Percentiles rank a stretch among this genome's conserved stretches.
Evolutionary conservation across 352 stramenopile species (phyloP).

Genomic region (Globisporangium megalacanthum): DNA sequence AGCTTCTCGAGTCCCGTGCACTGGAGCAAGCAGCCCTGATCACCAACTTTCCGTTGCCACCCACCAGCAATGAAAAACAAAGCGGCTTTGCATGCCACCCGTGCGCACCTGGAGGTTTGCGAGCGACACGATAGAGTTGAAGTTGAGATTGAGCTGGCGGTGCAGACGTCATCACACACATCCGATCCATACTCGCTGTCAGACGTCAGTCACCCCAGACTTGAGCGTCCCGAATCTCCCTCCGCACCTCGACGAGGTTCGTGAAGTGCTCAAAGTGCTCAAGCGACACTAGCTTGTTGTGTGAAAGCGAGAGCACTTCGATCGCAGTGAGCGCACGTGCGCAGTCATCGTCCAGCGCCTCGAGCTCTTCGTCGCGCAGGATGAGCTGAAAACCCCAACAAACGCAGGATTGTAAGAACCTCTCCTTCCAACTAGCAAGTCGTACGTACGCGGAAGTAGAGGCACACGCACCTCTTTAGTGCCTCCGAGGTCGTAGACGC

Average conservation of each 20-base stretch:
- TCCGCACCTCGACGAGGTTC: conserved; percentile 65
- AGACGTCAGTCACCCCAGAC: too few species aligned
- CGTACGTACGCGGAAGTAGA: neutral
- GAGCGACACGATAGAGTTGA: conserved; percentile 52
- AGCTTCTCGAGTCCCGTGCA: conserved; percentile 57
- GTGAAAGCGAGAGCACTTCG: conserved; percentile 78
- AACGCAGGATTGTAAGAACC: neutral
- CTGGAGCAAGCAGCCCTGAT: conserved; percentile 11
- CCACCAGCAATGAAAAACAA: neutral
- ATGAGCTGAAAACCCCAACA: conserved; percentile 41
- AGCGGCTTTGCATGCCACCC: neutral
- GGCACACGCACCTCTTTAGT: conserved; percentile 49
- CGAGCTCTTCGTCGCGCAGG: conserved; percentile 55
- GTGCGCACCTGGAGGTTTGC: conserved; percentile 29
- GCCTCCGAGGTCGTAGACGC: conserved; percentile 51
- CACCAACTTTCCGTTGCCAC: neutral
- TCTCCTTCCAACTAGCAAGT: neutral
- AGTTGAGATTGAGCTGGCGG: conserved; percentile 61
- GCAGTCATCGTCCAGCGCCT: conserved; percentile 41
- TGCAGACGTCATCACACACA: neutral
- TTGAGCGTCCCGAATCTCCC: neutral
- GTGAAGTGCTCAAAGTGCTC: conserved; percentile 59
- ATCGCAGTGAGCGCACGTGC: conserved; percentile 50
- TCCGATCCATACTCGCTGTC: too few species aligned
- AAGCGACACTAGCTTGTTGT: conserved; percentile 62